Percentiles rank a stretch among this genome's conserved stretches.
Evolutionary conservation across 2,329 filamentous ascomycete species (phyloP).

Genomic region (Hypoxylon rubiginosum): DNA sequence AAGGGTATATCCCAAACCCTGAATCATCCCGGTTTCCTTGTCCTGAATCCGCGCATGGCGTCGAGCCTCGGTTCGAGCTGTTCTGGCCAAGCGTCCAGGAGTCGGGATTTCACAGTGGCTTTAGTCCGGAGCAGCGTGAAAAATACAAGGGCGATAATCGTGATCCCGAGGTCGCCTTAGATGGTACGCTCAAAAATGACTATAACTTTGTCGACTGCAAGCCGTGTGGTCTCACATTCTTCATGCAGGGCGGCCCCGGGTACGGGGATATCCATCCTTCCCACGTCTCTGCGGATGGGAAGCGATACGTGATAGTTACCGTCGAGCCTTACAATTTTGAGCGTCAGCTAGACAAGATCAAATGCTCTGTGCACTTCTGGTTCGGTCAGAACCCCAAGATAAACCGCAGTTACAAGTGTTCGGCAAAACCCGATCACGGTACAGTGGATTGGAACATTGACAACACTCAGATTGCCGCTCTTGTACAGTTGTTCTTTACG

Average conservation of each 20-base stretch:
- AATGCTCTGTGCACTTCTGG: conserved; percentile 2
- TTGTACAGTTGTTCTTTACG: not conserved
- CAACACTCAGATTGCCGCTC: conserved; percentile 19
- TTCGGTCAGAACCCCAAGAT: conserved; percentile 3
- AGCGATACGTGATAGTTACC: conserved; percentile 19
- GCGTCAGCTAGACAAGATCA: not conserved
- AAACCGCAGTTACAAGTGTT: conserved; percentile 2
- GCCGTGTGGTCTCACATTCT: conserved; percentile 11
- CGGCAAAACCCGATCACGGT: not conserved
- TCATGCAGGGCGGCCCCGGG: not conserved
- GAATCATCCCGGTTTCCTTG: conserved; percentile 2
- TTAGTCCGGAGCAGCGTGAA: conserved; percentile 13
- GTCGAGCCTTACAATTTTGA: conserved; percentile 1
- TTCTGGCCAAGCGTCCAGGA: not conserved
- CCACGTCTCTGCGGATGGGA: conserved; percentile 16
- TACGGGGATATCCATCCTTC: conserved; percentile 22
- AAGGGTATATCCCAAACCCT: not conserved
- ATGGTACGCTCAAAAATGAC: too few species aligned
- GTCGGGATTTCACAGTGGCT: conserved; percentile 9
- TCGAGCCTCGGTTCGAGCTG: conserved; percentile 21
- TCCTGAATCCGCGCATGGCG: conserved; percentile 3
- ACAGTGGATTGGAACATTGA: conserved; percentile 28
- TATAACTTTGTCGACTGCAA: not conserved
- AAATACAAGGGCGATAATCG: not conserved
- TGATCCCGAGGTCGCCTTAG: not conserved